A percentile compares a stretch with the other conserved stretches of the same genome.
phyloP scores from a whole-genome alignment of 2,329 filamentous ascomycete species.

The Colletotrichum limetticola region DNA sequence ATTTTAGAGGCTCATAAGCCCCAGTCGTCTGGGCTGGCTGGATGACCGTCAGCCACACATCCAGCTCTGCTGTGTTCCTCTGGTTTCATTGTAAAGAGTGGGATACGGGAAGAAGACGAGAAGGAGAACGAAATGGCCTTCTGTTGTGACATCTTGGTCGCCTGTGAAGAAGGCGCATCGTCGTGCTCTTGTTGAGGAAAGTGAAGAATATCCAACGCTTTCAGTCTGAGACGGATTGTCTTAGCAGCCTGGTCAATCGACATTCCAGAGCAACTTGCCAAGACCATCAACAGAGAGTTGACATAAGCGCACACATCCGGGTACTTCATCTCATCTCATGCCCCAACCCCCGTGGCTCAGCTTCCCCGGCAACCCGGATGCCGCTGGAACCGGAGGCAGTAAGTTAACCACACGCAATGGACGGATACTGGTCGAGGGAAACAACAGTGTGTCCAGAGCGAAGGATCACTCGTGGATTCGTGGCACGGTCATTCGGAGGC shows the following conservation, averaged over 20 bases:
- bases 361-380: neutral
- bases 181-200: too few relatives aligned
- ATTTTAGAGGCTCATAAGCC: slow-evolving; percentile 15
- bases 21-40: neutral
- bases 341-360: slow-evolving; percentile 5
- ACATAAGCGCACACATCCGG: neutral
- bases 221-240: neutral
- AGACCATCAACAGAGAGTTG: neutral
- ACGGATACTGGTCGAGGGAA: neutral
- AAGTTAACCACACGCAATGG: neutral
- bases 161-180: neutral
- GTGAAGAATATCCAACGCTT: neutral
- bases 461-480: neutral
- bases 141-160: neutral
- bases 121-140: neutral
- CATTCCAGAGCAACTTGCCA: too few relatives aligned
- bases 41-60: neutral
- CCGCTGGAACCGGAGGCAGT: slow-evolving; percentile 2
- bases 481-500: neutral
- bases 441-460: too few relatives aligned
- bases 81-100: neutral
- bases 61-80: neutral
- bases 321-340: slow-evolving; percentile 1
- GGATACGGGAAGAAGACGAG: neutral
- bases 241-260: neutral